Evolutionary conservation across 1,139 yeast genomes (phyloP).

Genomic region (Hansenula lynferdii): DNA sequence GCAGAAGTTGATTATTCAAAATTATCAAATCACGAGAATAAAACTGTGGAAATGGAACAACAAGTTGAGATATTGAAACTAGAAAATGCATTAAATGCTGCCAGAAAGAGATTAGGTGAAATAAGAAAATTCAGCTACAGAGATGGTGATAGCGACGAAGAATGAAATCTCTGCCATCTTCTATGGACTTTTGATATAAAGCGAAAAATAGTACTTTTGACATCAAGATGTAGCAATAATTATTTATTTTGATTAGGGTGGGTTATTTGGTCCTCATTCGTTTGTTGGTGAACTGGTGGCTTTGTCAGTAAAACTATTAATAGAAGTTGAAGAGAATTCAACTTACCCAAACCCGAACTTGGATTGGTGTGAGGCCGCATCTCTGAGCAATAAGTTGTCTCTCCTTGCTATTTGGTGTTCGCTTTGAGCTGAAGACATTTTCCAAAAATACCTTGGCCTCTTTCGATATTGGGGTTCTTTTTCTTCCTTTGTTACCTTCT

Average conservation of each 20-base stretch:
- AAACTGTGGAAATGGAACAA: slow-evolving; percentile 89
- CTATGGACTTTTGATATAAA: too few species aligned
- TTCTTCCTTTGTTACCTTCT: background rate
- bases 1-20: slow-evolving; percentile 62
- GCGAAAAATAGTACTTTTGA: too few species aligned
- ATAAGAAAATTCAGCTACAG: slow-evolving; percentile 55
- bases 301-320: slow-evolving; percentile 1
- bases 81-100: slow-evolving; percentile 65
- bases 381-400: slow-evolving; percentile 27
- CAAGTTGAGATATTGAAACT: slow-evolving; percentile 85
- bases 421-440: slow-evolving; percentile 11
- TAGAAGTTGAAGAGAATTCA: background rate
- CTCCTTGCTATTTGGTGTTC: slow-evolving; percentile 27
- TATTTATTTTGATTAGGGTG: too few species aligned
- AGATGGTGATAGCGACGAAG: slow-evolving; percentile 24
- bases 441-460: slow-evolving; percentile 14
- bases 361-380: slow-evolving; percentile 26
- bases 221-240: too few species aligned
- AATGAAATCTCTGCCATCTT: too few species aligned
- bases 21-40: slow-evolving; percentile 75
- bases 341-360: slow-evolving; percentile 33
- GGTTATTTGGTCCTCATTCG: slow-evolving; percentile 26
- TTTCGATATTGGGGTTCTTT: slow-evolving; percentile 11
- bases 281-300: slow-evolving; percentile 27
- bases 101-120: slow-evolving; percentile 81